Evolutionary conservation across 805 yeast genomes (phyloP).

Genomic region (Zygotorulaspora sp.): DNA sequence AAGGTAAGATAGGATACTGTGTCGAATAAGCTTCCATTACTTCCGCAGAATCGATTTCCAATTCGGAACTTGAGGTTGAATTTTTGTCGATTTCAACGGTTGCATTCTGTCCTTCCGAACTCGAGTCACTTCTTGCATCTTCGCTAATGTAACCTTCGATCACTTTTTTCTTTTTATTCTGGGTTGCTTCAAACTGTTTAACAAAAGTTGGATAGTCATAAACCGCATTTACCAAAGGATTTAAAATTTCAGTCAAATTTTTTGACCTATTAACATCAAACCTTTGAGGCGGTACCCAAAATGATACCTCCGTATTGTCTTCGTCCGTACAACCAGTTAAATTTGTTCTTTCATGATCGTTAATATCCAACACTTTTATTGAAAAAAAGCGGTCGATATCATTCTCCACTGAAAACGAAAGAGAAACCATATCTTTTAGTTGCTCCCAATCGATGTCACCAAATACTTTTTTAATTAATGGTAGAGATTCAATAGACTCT

Average conservation of each 20-base stretch:
- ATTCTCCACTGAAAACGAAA: slow-evolving; percentile 14
- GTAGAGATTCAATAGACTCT: slow-evolving; percentile 35
- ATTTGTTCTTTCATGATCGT: background rate
- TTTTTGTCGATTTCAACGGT: background rate
- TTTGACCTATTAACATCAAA: slow-evolving; percentile 14
- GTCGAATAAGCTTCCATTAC: background rate
- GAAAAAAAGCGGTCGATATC: slow-evolving; percentile 20
- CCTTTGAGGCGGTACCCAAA: slow-evolving; percentile 29
- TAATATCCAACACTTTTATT: slow-evolving; percentile 15
- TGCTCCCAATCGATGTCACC: slow-evolving; percentile 22
- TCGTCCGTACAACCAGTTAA: background rate
- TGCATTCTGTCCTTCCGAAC: background rate
- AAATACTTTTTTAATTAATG: slow-evolving; percentile 29
- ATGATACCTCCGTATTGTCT: slow-evolving; percentile 1
- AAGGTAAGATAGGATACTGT: background rate
- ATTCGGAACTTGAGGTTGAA: slow-evolving; percentile 5
- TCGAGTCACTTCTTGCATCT: slow-evolving; percentile 1
- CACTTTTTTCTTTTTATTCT: background rate
- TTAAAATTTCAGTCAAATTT: slow-evolving; percentile 16
- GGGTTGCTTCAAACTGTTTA: background rate
- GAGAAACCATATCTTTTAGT: slow-evolving; percentile 17
- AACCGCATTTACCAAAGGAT: slow-evolving; percentile 23
- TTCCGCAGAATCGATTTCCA: background rate
- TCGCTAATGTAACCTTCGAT: background rate
- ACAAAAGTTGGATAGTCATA: slow-evolving; percentile 20